A percentile compares a stretch with the other conserved stretches of the same genome.
Conservation (phyloP, 1,284 basidiomycete species). For the Erythrobasidium hasegawianum region DNA sequence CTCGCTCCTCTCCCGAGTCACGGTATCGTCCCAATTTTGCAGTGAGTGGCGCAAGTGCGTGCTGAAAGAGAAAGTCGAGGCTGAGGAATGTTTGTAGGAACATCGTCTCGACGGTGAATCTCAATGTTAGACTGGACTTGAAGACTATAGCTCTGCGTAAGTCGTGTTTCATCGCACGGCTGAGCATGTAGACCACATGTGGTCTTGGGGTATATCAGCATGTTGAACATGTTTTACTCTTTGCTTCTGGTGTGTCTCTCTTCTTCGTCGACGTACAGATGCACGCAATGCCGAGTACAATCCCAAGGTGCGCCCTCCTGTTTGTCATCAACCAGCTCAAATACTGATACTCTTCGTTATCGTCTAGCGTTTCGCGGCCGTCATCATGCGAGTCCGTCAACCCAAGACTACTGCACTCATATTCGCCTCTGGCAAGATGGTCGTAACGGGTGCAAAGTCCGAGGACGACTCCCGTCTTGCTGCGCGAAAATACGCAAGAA, state of each 20-base stretch:
- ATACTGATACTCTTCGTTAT: no score
- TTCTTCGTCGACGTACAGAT: constrained; percentile 3
- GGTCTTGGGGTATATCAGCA: constrained; percentile 4
- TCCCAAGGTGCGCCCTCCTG: constrained; percentile 91
- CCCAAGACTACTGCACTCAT: constrained; percentile 99
- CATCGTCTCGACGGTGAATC: constrained; percentile 98
- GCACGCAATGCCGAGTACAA: constrained; percentile 99
- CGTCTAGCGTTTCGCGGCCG: constrained; percentile 99
- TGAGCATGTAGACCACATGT: not conserved
- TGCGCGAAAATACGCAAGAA: constrained; percentile 97
- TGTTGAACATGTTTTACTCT: constrained; percentile 30
- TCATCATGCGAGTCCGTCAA: constrained; percentile 99
- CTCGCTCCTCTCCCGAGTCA: constrained; percentile 37
- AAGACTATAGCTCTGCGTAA: constrained; percentile 94
- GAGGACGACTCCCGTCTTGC: constrained; percentile 97
- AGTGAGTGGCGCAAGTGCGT: constrained; percentile 46
- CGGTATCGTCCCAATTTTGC: constrained; percentile 50
- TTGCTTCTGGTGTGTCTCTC: constrained; percentile 5
- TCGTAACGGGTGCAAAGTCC: constrained; percentile 97
- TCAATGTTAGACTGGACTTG: constrained; percentile 92
- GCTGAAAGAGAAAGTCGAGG: no score
- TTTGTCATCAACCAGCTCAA: no score
- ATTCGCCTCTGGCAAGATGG: constrained; percentile 99
- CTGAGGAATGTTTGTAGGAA: constrained; percentile 58
- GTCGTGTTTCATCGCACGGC: constrained; percentile 24